Conservation (phyloP, 495 filamentous ascomycete genomes). For the Lasiosphaeriaceae sp. region DNA sequence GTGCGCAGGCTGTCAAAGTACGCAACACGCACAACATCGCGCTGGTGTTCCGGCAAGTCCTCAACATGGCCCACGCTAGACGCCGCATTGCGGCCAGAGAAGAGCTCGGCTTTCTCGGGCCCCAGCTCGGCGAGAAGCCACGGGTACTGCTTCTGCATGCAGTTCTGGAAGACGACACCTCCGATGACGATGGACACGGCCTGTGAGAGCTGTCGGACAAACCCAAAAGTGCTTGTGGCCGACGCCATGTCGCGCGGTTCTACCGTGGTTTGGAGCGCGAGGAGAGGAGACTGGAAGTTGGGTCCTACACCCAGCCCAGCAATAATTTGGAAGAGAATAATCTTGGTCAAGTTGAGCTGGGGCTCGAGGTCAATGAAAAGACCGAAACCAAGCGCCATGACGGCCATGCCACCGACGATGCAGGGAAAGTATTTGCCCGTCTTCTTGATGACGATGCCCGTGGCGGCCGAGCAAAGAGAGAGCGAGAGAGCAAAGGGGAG, state of each 20-base stretch:
- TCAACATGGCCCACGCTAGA: constrained; percentile 55
- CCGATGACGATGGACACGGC: constrained; percentile 73
- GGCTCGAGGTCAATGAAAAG: constrained; percentile 58
- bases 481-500: constrained; percentile 71
- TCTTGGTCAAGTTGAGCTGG: constrained; percentile 50
- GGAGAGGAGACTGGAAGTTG: constrained; percentile 70
- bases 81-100: constrained; percentile 53
- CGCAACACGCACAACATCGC: constrained; percentile 45
- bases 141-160: constrained; percentile 44
- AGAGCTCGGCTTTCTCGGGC: constrained; percentile 34
- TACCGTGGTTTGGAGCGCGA: constrained; percentile 73
- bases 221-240: constrained; percentile 72
- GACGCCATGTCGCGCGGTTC: constrained; percentile 66
- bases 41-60: constrained; percentile 43
- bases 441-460: constrained; percentile 70
- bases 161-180: constrained; percentile 74
- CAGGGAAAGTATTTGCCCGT: constrained; percentile 55
- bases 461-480: constrained; percentile 58
- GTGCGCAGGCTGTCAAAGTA: constrained; percentile 56
- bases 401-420: constrained; percentile 53
- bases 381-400: constrained; percentile 63
- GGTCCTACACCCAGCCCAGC: constrained; percentile 64
- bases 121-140: constrained; percentile 37
- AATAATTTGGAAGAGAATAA: constrained; percentile 61
- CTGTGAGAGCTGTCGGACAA: constrained; percentile 69